Base-by-base conservation (phyloP, 2,329 filamentous ascomycete genomes). In the Talaromyces sp. region DNA sequence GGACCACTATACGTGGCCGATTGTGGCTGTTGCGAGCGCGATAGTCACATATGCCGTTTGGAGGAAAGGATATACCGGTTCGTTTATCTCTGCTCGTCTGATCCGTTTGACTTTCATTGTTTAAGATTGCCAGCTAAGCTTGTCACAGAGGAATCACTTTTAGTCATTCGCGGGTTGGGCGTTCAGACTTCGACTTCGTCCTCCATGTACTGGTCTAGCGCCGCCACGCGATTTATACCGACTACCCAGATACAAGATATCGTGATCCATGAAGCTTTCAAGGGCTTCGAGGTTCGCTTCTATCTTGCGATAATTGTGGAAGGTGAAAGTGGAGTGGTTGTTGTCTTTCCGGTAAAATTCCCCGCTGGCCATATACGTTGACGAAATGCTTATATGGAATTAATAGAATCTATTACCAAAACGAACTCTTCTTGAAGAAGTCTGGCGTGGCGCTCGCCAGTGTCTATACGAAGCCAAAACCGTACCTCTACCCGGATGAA, bases 221-320 rank as follows among this genome's bases (percentile, higher is more conserved):
- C 85, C 2, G 83, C 84, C 1, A 90, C 87, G n/a, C 82, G 88
- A 59, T 92, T 91, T 76, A 98, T 99, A 66, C 94, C 95, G 0
- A 97, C 94, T 0, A 91, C 90, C 52, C 89, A 92, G 78, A 96
- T 99, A 65, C 91, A 91, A 74, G 95, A 99, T 75, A 89, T 99
- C 64, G 87, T 97, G 62, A 91, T 99, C 60, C 93, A 97, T 75
- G 95, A 99, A 81, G 95, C 93, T 3, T 98, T 98, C 78, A 87
- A 87, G 65, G 93, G 93, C 0, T 96, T 97, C 73, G 92, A 93
- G 79, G 93, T 98, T 41, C 83, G 89, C 47, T 96, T 94, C 74
- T 97, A 97, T 74, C 81, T 99, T 9, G 87, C 92, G 4, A 91
- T 98, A 35, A 90, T 98, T 62, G 92, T 98, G 19, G 90, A 96